These are phyloP conservation scores for Chlorophyllum brunneum DNA, from an alignment of 768 basidiomycete species.

Conservation along the genomic window DNA sequence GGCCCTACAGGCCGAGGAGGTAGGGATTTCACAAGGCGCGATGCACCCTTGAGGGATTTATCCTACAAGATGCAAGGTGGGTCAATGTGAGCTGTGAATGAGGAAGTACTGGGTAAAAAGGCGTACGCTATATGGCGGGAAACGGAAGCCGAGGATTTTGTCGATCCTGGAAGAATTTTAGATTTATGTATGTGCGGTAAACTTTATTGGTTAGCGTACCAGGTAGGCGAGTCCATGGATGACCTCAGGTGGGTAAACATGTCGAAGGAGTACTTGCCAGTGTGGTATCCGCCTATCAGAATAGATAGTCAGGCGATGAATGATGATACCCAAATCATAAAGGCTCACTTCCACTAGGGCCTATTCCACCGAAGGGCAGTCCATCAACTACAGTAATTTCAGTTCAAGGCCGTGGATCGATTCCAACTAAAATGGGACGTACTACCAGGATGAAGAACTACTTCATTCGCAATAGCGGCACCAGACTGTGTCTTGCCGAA, in stretches of 20 bases:
- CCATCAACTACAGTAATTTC: constrained; percentile 40
- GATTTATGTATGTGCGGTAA: too few species aligned
- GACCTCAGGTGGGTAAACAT: constrained; percentile 73
- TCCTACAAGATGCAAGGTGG: background rate
- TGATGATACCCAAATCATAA: background rate
- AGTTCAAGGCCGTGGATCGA: background rate
- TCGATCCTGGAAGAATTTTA: too few species aligned
- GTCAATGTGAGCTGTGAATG: background rate
- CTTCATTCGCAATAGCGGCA: constrained; percentile 66
- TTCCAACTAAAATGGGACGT: constrained; percentile 17
- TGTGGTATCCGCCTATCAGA: constrained; percentile 57
- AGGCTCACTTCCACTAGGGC: constrained; percentile 64
- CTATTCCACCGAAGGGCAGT: constrained; percentile 73
- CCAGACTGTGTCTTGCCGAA: constrained; percentile 71
- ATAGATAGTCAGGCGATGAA: background rate
- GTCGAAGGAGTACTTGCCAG: constrained; percentile 73
- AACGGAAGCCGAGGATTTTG: too few species aligned
- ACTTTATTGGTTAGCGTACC: constrained; percentile 38
- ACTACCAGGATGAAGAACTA: constrained; percentile 58
- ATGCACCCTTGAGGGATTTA: background rate
- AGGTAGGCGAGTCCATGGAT: constrained; percentile 54
- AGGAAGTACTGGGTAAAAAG: background rate
- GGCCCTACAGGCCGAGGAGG: constrained; percentile 44
- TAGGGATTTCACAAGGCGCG: constrained; percentile 17
- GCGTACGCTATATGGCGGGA: constrained; percentile 21